Base-by-base conservation (phyloP, 352 stramenopile species). In the Globisporangium cylindrosporum region DNA sequence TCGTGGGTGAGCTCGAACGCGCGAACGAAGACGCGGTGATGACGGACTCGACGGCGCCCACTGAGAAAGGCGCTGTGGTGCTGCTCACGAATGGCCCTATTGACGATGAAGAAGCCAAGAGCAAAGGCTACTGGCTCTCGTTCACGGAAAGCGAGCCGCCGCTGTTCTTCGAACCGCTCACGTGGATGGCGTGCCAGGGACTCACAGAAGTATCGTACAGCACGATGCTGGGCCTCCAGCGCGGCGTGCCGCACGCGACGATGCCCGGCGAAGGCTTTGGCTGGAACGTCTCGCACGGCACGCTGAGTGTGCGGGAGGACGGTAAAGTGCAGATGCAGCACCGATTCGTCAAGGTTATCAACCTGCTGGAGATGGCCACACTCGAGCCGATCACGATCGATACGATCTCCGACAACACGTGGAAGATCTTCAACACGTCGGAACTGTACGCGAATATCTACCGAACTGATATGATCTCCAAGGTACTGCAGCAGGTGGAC, bases 401-500 rank as follows among this genome's bases (percentile, higher is more conserved):
- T 34, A 71, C 66, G 9, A 54, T 85, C 54, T 72, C 71, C 3
- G 58, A 72, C 8, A 69, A 66, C 25, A 78, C 75, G 59, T 82
- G 73, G 78, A 67, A 71, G 49, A 79, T 85, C 53, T 54, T 85
- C 22, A 70, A 70, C 25, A 73, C 71, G 53, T 71, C 78, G 1
- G 70, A 79, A 34, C 55, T 81, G 48, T 85, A 85, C 59, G 66
- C 57, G 20, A 57, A 73, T 48, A 74, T 85, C 62, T 85, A 85
- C 51, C 71, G 70, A 8, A 78, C 65, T 32, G 68, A 70, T 0
- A 75, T 82, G 74, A 70, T 71, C 20, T 85, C 78, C 4, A 73
- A 73, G 27, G 73, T 82, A 6, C 36, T 85, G 51, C 75, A 85
- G 68, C 64, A 67, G 1, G 73, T 82, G 61, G 75, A 85, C 34